Conservation (phyloP, 2,329 filamentous ascomycete species). For the Amesomyces nigricolor region DNA sequence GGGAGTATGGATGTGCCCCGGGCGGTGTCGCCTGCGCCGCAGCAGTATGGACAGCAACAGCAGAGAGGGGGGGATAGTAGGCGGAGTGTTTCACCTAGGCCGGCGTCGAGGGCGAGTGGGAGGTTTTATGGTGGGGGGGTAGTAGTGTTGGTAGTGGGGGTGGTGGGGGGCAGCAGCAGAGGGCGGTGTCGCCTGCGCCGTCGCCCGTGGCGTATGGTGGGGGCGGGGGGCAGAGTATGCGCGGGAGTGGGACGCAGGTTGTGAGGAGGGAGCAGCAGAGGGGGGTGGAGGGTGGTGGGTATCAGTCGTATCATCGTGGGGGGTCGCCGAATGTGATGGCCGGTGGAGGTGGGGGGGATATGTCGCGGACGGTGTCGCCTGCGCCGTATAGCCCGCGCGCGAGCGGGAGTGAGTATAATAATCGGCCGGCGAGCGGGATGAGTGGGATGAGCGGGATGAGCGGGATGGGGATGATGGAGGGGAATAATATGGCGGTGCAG, state of each 20-base stretch:
- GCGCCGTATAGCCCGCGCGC: conserved; percentile 37
- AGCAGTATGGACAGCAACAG: neutral
- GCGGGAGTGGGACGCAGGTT: too few relatives aligned
- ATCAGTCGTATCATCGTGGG: neutral
- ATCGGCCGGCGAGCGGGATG: conserved; percentile 29
- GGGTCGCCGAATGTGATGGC: conserved; percentile 2
- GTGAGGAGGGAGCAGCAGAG: neutral
- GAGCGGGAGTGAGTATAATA: conserved; percentile 33
- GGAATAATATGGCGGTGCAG: conserved; percentile 61
- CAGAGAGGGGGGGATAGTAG: neutral
- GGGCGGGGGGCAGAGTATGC: too few relatives aligned
- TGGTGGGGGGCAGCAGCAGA: conserved; percentile 34
- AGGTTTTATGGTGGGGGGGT: neutral
- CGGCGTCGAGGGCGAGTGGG: neutral
- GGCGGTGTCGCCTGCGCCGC: conserved; percentile 61
- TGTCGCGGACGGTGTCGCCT: conserved; percentile 35
- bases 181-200: conserved; percentile 21
- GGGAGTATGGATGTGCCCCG: conserved; percentile 47
- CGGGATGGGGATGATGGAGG: conserved; percentile 1
- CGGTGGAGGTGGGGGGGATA: neutral
- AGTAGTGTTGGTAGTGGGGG: conserved; percentile 28
- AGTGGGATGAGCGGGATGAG: neutral
- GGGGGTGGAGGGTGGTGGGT: neutral
- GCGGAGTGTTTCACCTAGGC: conserved; percentile 36
- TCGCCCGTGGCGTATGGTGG: too few relatives aligned